phyloP scores from a whole-genome alignment of 768 basidiomycete genomes.

The Ramaria sp. region DNA sequence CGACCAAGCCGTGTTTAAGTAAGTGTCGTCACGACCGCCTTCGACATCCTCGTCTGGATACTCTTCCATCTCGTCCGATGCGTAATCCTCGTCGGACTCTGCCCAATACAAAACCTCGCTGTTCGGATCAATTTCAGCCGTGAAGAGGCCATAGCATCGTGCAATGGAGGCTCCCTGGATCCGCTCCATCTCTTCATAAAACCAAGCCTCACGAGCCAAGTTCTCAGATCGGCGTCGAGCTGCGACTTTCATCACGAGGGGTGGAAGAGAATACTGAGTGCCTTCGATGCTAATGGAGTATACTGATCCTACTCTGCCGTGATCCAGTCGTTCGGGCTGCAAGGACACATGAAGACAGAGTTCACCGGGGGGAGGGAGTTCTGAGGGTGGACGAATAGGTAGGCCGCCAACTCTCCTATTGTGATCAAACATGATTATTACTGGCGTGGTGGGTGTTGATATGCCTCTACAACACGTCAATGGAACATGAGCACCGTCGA shows the following conservation, averaged over 20 bases:
- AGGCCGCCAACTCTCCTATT: no score
- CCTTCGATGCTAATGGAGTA: not conserved
- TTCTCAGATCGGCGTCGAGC: not conserved
- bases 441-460: no score
- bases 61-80: no score
- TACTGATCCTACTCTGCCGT: not conserved
- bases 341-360: not conserved
- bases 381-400: not conserved
- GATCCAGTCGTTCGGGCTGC: not conserved
- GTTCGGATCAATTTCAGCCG: not conserved
- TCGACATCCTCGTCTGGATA: no score
- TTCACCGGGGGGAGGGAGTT: no score
- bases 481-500: no score
- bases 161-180: slow-evolving; percentile 8
- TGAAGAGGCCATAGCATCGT: slow-evolving; percentile 6
- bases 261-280: not conserved
- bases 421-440: no score
- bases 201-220: slow-evolving; percentile 7
- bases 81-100: no score
- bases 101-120: no score
- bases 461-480: no score
- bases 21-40: no score
- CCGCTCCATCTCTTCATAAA: slow-evolving; percentile 9
- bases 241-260: not conserved
- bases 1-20: no score